Base-by-base conservation (phyloP, 208 protist genomes). In the Leishmania amazonensis region DNA sequence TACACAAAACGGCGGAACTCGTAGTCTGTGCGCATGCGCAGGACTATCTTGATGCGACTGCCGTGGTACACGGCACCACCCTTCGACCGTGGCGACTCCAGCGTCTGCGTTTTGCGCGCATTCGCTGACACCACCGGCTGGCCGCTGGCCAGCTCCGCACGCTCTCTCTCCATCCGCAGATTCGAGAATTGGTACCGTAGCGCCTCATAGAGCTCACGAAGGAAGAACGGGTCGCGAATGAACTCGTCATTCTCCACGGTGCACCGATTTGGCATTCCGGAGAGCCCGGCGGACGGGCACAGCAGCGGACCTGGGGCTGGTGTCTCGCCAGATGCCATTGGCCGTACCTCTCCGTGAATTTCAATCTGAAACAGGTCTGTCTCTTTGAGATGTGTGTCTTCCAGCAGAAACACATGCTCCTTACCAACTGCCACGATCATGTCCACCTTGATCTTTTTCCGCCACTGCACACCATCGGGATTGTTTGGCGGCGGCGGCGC, bases 391-490 rank as follows among this genome's bases (percentile, higher is more conserved):
- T 91, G 86, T 35, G 64, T 78, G 77, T 95, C 92, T 42, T 91
- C 83, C 1, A 91, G 77, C 24, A 86, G 42, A 51, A 91, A 93
- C 65, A 83, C 47, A 77, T 95, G 90, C 68, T 89, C 86, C 64
- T 87, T 88, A 40, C 83, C 89, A 0, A 91, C 83, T 11, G 83
- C 31, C 31, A 87, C 73, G 5, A 95, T 87, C 70, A 81, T 83
- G 73, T 91, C 86, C 64, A 95, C 85, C 82, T 95, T 95, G 35
- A 95, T 88, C 80, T 95, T 95, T 75, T 91, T 90, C 72, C 88
- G 88, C 90, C 92, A 95, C 75, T 47, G 51, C 54, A 91, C 73
- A 6, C 83, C 86, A 45, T 82, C 79, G 0, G 84, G 76, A 40
- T 87, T n/a, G 76, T 77, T 81, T 3, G 79, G 84, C 19, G 74